Evolutionary conservation across 352 stramenopile genomes (phyloP), one percentile per base, ranked within the genome.

Genomic region (Phytopythium cucurbitacearum): DNA sequence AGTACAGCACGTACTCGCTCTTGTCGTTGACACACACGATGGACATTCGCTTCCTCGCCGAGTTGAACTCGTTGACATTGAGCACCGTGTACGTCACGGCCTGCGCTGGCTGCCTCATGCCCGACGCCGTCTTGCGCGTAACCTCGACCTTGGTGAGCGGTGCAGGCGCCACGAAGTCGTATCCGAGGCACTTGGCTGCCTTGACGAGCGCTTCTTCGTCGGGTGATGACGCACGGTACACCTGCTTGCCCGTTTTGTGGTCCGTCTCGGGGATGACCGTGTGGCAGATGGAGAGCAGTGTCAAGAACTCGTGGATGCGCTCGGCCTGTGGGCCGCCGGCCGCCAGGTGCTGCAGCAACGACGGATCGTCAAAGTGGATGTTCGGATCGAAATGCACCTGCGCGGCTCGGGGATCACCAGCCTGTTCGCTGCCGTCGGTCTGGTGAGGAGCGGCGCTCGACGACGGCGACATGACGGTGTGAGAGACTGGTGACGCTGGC

Each of bases 21-120:
- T 74, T 58, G 0, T 72, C 65, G 37, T 77, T 78, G 33, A 92
- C 63, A 10, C 96, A 78, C 21, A 99, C 69, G 15, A 99, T 88
- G 10, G 92, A 98, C 96, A 99, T 99, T 48, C 97, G 77, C 66
- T 99, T 99, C n/a, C 97, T 74, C 28, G 96, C 80, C 41, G 88
- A 97, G 53, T 86, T 91, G 65, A 93, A 93, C 67, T 93, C 82
- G 53, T 86, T 87, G 28, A 93, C 73, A 59, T 91, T 87, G 21
- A 93, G 55, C n/a, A 91, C 76, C 33, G 66, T 80, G 52, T 76
- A 87, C 34, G 32, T 52, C 39, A 72, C 60, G 4, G 45, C 21
- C 40, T 44, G 12, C 0, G 7, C 21, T 12, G 12, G 12, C 51
- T 48, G 33, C 35, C 16, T 41, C 28, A 34, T 37, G 0, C n/a